Conservation (phyloP, 2,329 filamentous ascomycete genomes). For the Colletotrichum chlorophyti region DNA sequence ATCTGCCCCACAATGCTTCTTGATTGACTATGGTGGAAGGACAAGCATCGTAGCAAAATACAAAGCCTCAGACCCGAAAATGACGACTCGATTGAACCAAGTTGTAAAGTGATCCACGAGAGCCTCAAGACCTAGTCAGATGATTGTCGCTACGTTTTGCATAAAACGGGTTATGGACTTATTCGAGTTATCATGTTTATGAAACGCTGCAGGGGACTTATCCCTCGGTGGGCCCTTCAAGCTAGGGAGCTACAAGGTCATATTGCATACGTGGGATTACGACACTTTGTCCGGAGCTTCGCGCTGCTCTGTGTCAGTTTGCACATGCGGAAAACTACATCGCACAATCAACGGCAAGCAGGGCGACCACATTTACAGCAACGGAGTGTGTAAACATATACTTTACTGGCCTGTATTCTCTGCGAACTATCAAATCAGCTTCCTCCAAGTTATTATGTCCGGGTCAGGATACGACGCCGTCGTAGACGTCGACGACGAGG, state of each 20-base stretch:
- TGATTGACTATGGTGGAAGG: conserved; percentile 16
- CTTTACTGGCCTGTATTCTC: too few relatives aligned
- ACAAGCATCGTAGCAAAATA: conserved; percentile 31
- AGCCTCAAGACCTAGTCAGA: neutral
- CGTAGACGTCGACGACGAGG: conserved; percentile 96
- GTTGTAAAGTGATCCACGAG: neutral
- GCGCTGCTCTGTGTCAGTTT: too few relatives aligned
- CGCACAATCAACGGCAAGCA: neutral
- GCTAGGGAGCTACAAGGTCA: conserved; percentile 11
- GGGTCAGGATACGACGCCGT: conserved; percentile 91
- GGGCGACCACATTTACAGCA: neutral
- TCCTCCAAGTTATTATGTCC: too few relatives aligned
- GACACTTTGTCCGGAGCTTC: conserved; percentile 40
- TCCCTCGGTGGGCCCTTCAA: neutral
- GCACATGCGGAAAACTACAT: too few relatives aligned
- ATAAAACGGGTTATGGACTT: neutral
- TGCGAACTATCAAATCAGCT: too few relatives aligned
- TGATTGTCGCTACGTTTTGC: neutral
- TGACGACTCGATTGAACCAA: too few relatives aligned
- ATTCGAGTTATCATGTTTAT: neutral
- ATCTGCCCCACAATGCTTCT: conserved; percentile 12
- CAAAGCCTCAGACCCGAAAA: conserved; percentile 22
- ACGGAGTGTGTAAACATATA: neutral
- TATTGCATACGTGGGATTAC: conserved; percentile 32
- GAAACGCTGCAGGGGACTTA: neutral